phyloP scores from a whole-genome alignment of 2,329 filamentous ascomycete genomes.

The Colletotrichum melonis region DNA sequence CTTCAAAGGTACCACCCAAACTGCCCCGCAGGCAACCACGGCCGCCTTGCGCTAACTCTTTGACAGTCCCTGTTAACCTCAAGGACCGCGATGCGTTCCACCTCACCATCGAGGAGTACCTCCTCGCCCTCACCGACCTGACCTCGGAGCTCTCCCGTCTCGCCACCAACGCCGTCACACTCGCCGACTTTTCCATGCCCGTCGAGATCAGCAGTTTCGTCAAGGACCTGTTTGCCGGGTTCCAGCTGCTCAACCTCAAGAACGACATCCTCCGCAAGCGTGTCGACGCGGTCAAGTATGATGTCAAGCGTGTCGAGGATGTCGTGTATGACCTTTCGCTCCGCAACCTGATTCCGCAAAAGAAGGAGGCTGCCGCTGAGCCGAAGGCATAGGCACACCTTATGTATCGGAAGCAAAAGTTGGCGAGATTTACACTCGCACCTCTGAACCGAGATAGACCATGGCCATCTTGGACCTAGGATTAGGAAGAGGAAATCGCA shows the following conservation, averaged over 20 bases:
- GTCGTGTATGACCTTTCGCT: conserved; percentile 96
- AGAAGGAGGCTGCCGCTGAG: conserved; percentile 15
- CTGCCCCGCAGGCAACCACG: conserved; percentile 3
- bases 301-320: conserved; percentile 97
- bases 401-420: too few species aligned
- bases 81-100: conserved; percentile 93
- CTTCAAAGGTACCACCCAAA: conserved; percentile 69
- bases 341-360: conserved; percentile 77
- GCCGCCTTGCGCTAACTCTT: not conserved
- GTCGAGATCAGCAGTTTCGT: conserved; percentile 91
- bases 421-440: not conserved
- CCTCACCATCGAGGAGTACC: conserved; percentile 96
- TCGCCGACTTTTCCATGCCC: conserved; percentile 88
- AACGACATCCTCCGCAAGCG: conserved; percentile 91
- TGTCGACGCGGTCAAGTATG: conserved; percentile 95
- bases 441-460: not conserved
- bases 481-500: too few species aligned
- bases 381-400: not conserved
- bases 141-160: conserved; percentile 92
- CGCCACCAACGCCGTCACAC: conserved; percentile 92
- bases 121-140: conserved; percentile 86
- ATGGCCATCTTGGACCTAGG: not conserved
- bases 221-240: conserved; percentile 95
- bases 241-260: conserved; percentile 97
- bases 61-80: conserved; percentile 85